A percentile compares a stretch with the other conserved stretches of the same genome.
These are phyloP conservation scores for Drechslera avenae DNA, from an alignment of 2,329 filamentous ascomycete species.

Conservation along the genomic window DNA sequence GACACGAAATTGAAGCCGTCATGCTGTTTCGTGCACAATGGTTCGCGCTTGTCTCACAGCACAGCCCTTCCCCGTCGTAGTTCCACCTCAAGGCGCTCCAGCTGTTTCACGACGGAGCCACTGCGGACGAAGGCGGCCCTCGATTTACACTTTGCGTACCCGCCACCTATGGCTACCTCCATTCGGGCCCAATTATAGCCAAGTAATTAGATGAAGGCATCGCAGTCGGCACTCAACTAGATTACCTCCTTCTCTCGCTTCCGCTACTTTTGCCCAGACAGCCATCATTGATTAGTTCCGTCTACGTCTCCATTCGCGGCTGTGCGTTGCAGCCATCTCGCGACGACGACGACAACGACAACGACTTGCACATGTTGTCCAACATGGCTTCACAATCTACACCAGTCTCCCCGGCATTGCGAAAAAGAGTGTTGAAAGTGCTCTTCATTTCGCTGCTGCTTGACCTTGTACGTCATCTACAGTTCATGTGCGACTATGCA, in stretches of 20 bases:
- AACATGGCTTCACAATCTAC: slow-evolving; percentile 34
- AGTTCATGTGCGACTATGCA: slow-evolving; percentile 21
- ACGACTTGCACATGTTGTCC: background rate
- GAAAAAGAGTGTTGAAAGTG: slow-evolving; percentile 83
- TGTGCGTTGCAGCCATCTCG: background rate
- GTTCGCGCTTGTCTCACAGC: slow-evolving; percentile 15
- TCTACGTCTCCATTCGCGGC: slow-evolving; percentile 12
- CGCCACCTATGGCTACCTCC: slow-evolving; percentile 11
- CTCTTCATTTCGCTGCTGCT: slow-evolving; percentile 88
- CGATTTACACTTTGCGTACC: slow-evolving; percentile 15
- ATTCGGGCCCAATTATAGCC: slow-evolving; percentile 24
- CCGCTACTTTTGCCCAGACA: slow-evolving; percentile 23
- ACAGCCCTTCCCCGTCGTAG: slow-evolving; percentile 5
- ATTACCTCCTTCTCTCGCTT: slow-evolving; percentile 3
- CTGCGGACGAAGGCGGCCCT: slow-evolving; percentile 10
- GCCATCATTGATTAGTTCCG: slow-evolving; percentile 15
- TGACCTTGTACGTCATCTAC: slow-evolving; percentile 71
- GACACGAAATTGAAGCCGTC: slow-evolving; percentile 8
- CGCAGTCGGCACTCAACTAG: slow-evolving; percentile 14
- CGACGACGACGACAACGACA: too few species aligned
- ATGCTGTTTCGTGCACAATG: slow-evolving; percentile 20
- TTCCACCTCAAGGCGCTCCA: slow-evolving; percentile 11
- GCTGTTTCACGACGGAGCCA: slow-evolving; percentile 21
- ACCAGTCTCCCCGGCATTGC: slow-evolving; percentile 53
- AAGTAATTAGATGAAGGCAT: slow-evolving; percentile 12